Percentiles rank a stretch among this genome's conserved stretches.
Conservation (phyloP, 306 rosid species). For the Corylus americana region DNA sequence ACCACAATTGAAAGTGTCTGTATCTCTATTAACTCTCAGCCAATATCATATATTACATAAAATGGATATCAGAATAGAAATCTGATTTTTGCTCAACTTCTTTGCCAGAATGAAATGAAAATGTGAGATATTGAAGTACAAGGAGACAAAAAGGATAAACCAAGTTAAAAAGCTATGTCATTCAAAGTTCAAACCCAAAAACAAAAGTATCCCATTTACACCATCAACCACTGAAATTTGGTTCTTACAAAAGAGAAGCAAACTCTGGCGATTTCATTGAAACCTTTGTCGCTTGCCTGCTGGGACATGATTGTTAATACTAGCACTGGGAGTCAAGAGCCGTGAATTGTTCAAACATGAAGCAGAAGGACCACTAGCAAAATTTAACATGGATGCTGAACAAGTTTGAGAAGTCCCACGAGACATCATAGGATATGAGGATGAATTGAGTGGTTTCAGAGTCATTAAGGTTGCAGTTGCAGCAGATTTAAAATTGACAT, state of each 20-base stretch:
- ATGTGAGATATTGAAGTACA: neutral
- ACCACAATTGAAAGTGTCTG: neutral
- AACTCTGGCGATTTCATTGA: conserved; percentile 29
- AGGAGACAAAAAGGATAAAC: neutral
- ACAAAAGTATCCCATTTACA: conserved; percentile 52
- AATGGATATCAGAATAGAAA: neutral
- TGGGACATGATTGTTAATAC: conserved; percentile 28
- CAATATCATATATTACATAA: neutral
- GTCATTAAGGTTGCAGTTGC: conserved; percentile 7
- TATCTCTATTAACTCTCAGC: neutral
- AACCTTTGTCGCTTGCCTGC: conserved; percentile 52
- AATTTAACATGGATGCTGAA: conserved; percentile 59
- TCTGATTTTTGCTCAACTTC: neutral
- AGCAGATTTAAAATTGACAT: conserved; percentile 8
- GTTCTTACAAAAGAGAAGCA: conserved; percentile 20
- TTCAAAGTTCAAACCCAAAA: conserved; percentile 37
- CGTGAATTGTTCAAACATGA: conserved; percentile 34
- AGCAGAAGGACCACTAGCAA: conserved; percentile 32
- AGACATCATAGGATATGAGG: conserved; percentile 17
- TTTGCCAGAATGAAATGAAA: neutral
- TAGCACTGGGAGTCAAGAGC: conserved; percentile 27
- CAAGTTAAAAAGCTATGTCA: conserved; percentile 29
- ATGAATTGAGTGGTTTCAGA: conserved; percentile 23
- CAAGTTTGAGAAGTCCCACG: conserved; percentile 46
- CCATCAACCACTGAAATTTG: conserved; percentile 28